phyloP scores from a whole-genome alignment of 495 filamentous ascomycete species.

The Aspergillus funiculosus region DNA sequence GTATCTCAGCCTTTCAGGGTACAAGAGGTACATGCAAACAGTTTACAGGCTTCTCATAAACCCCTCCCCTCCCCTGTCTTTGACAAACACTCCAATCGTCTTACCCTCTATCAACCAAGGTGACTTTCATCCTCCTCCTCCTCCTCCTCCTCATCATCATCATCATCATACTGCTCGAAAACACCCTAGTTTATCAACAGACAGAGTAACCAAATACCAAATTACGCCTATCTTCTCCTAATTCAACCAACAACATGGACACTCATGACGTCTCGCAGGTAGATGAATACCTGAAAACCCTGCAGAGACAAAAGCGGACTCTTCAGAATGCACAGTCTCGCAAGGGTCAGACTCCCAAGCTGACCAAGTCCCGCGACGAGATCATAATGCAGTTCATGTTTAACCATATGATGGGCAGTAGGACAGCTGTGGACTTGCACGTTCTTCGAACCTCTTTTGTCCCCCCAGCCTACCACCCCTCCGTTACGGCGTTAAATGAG shows the following conservation, averaged over 20 bases:
- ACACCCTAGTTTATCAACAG: no score
- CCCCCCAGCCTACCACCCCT: conserved; percentile 24
- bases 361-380: conserved; percentile 20
- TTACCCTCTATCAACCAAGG: no score
- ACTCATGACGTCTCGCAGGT: conserved; percentile 22
- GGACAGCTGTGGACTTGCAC: background rate
- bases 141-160: no score
- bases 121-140: no score
- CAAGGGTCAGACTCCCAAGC: conserved; percentile 17
- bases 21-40: no score
- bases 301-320: conserved; percentile 14
- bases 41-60: no score
- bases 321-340: conserved; percentile 15
- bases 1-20: no score
- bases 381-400: conserved; percentile 19
- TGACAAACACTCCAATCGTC: no score
- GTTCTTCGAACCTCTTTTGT: conserved; percentile 18
- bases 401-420: conserved; percentile 10
- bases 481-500: conserved; percentile 5
- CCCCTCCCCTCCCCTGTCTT: no score
- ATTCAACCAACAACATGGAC: conserved; percentile 21
- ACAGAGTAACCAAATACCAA: no score
- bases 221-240: no score
- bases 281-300: conserved; percentile 5
- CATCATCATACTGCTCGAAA: no score